Evolutionary conservation across 306 rosid genomes (phyloP).

Genomic region (Trifolium subterraneum): DNA sequence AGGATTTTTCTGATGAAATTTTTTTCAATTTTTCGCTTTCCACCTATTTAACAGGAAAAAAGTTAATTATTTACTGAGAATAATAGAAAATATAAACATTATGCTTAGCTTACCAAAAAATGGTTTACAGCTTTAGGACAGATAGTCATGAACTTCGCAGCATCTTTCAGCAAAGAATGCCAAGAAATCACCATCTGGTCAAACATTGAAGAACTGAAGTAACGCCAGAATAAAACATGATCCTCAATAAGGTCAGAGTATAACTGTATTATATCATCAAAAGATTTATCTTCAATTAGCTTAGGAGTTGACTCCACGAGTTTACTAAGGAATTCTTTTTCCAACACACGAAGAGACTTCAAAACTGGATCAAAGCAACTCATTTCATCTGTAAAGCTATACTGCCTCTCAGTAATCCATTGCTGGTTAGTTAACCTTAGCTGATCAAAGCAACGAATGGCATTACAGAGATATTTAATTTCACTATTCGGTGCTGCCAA

Average conservation of each 20-base stretch:
- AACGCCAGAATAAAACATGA: conserved; percentile 69
- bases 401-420: conserved; percentile 54
- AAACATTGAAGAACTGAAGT: conserved; percentile 50
- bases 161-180: conserved; percentile 69
- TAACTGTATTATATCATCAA: conserved; percentile 52
- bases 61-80: conserved; percentile 24
- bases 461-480: conserved; percentile 53
- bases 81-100: background rate
- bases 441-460: conserved; percentile 58
- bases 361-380: conserved; percentile 49
- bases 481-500: conserved; percentile 47
- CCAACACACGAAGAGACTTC: conserved; percentile 62
- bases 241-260: conserved; percentile 66
- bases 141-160: conserved; percentile 52
- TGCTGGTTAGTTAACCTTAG: conserved; percentile 68
- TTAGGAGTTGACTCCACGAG: conserved; percentile 52
- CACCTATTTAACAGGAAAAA: conserved; percentile 45
- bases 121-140: conserved; percentile 60
- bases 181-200: conserved; percentile 64
- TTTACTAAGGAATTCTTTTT: conserved; percentile 63
- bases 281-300: conserved; percentile 64
- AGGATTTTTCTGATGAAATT: conserved; percentile 61
- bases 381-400: conserved; percentile 40
- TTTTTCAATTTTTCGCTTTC: conserved; percentile 54
- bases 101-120: conserved; percentile 63